Percentiles rank a stretch among this genome's conserved stretches.
These are phyloP conservation scores for Monosporascus sp. DNA, from an alignment of 2,329 filamentous ascomycete species.

Conservation along the genomic window DNA sequence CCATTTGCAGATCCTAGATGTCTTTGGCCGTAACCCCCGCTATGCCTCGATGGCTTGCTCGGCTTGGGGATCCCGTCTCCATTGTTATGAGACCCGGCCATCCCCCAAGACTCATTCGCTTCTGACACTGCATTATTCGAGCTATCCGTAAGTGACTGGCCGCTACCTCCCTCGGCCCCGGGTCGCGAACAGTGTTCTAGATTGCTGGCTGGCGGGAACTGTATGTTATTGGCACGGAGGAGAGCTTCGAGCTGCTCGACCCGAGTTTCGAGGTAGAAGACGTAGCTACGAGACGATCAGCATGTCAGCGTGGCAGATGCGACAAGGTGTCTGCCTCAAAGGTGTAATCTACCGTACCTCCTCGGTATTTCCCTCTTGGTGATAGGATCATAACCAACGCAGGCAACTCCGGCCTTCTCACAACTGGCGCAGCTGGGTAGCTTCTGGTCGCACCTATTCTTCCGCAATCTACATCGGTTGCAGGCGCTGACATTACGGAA, in stretches of 20 bases:
- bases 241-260: conserved; percentile 77
- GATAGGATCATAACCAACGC: conserved; percentile 93
- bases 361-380: conserved; percentile 93
- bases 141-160: conserved; percentile 29
- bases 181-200: conserved; percentile 60
- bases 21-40: conserved; percentile 65
- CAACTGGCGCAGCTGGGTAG: conserved; percentile 87
- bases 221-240: conserved; percentile 62
- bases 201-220: conserved; percentile 65
- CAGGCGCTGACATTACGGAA: conserved; percentile 91
- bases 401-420: conserved; percentile 86
- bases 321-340: background rate
- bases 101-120: conserved; percentile 23
- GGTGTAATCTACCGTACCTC: conserved; percentile 55
- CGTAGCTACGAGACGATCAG: conserved; percentile 56
- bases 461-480: conserved; percentile 84
- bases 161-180: conserved; percentile 30
- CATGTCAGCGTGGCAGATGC: background rate
- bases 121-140: conserved; percentile 28
- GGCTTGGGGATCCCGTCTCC: conserved; percentile 51
- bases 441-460: conserved; percentile 92
- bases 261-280: conserved; percentile 88
- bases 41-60: conserved; percentile 23
- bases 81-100: conserved; percentile 28
- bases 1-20: conserved; percentile 82